Conservation (phyloP, 2,329 filamentous ascomycete genomes). For the Hymenoscyphus fructigenus region DNA sequence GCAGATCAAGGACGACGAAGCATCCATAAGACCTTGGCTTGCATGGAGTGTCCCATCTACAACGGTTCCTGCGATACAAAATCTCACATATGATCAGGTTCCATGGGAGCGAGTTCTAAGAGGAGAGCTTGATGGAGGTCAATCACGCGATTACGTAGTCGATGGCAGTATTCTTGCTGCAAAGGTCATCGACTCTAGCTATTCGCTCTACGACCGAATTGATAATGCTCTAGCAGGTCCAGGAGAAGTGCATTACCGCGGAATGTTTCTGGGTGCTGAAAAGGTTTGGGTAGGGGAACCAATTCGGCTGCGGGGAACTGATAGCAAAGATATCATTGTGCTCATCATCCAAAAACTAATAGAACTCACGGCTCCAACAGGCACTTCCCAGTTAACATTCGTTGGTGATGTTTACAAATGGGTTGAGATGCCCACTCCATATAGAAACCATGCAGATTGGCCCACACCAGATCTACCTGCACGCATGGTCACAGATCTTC, state of each 20-base stretch:
- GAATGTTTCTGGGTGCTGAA: conserved; percentile 56
- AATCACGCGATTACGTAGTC: conserved; percentile 48
- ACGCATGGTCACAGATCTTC: conserved; percentile 41
- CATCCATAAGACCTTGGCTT: conserved; percentile 53
- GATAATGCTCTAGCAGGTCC: conserved; percentile 39
- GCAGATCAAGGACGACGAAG: conserved; percentile 45
- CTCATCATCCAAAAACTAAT: conserved; percentile 43
- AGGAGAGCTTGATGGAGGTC: conserved; percentile 43
- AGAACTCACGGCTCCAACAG: conserved; percentile 29
- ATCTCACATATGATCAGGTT: conserved; percentile 46
- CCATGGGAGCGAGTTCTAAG: conserved; percentile 48
- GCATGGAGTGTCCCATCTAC: conserved; percentile 56
- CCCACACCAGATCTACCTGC: conserved; percentile 47
- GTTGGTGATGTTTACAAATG: conserved; percentile 54
- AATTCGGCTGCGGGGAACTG: conserved; percentile 47
- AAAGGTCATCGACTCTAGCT: conserved; percentile 53
- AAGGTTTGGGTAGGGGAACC: conserved; percentile 61
- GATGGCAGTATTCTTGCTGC: conserved; percentile 58
- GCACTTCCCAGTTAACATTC: conserved; percentile 40
- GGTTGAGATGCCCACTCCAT: conserved; percentile 39
- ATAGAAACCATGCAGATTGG: conserved; percentile 38
- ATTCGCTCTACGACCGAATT: conserved; percentile 52
- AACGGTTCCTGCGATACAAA: conserved; percentile 44
- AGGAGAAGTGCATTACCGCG: conserved; percentile 49
- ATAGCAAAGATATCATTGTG: conserved; percentile 45